Percentiles rank a stretch among this genome's conserved stretches.
Evolutionary conservation across 352 stramenopile genomes (phyloP).

Genomic region (Elongisporangium anandrum): DNA sequence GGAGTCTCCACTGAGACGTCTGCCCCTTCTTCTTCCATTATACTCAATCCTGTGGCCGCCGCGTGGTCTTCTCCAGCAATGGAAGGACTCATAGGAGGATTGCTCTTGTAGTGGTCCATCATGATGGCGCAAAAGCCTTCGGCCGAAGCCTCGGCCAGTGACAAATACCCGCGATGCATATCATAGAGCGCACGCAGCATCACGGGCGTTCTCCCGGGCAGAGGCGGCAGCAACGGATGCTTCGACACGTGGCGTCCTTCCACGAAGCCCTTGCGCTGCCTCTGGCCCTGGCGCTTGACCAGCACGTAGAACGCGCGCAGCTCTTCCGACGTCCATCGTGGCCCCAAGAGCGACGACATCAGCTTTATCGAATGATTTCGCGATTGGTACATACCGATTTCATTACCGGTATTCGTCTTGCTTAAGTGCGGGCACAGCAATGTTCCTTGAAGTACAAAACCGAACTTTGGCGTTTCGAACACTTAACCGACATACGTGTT

Average conservation of each 20-base stretch:
- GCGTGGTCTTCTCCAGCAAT: background rate
- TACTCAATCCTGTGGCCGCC: background rate
- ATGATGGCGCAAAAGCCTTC: constrained; percentile 73
- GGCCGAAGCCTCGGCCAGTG: constrained; percentile 54
- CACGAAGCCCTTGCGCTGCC: constrained; percentile 28
- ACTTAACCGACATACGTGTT: background rate
- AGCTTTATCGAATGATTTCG: background rate
- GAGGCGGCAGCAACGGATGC: constrained; percentile 25
- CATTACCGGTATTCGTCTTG: background rate
- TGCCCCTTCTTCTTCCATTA: background rate
- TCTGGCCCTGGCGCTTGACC: constrained; percentile 38
- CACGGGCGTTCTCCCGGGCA: constrained; percentile 40
- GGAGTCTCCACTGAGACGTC: too few species aligned
- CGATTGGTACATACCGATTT: background rate
- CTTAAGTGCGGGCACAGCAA: background rate
- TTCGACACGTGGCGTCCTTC: background rate
- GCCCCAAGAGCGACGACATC: constrained; percentile 17
- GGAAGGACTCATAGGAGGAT: background rate
- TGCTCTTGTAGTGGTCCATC: constrained; percentile 55
- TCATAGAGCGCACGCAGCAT: constrained; percentile 67
- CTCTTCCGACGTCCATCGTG: constrained; percentile 57
- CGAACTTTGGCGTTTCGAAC: background rate
- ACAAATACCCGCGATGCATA: constrained; percentile 68
- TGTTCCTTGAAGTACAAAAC: background rate
- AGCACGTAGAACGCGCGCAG: constrained; percentile 68